Evolutionary conservation across 805 yeast genomes (phyloP), one percentile per base, ranked within the genome.

Genomic region (Metschnikowia matae): DNA sequence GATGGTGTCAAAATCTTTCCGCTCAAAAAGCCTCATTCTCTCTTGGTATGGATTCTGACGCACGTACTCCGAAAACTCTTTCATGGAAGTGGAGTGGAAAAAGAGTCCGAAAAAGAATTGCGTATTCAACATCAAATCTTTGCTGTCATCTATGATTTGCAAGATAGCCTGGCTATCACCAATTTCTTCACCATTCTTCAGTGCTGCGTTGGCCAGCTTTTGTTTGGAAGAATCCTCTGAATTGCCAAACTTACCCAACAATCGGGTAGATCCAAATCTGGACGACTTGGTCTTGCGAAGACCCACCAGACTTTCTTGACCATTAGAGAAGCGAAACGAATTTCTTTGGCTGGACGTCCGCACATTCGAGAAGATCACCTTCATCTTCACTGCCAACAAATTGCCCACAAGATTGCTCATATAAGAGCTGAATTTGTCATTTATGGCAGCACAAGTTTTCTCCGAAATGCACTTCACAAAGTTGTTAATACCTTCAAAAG

Each of bases 401-500:
- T 51, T 56, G 26, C 68, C 72, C 32, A 71, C 54, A 38, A 70
- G 65, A 4, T 54, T 62, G 48, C 66, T 59, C 32, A 67, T 53
- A 17, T 51, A 55, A 39, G 59, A 52, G 34, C 71, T 71, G 42
- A 83, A 65, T 52, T 66, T 74, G 11, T 73, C 73, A 23, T 69
- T 69, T 49, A 83, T 78, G n/a, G 67, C 69, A 7, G 62, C 52
- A 62, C 77, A 87, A 4, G 78, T 75, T 2, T 65, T 65, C 0
- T 68, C 65, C 2, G 86, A 80, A 3, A 81, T 69, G 45, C 80
- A 81, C 54, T 83, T 86, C 20, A 85, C 74, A 59, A 85, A 73
- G 51, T 54, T 66, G 5, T 72, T 64, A 13, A 73, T 55, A 2
- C 74, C 69, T 2, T 69, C 58, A 52, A 66, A 72, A 2, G 66